Percentiles rank a stretch among this genome's conserved stretches.
These are phyloP conservation scores for Colletotrichum liaoningense DNA, from an alignment of 2,329 filamentous ascomycete genomes.

Conservation along the genomic window DNA sequence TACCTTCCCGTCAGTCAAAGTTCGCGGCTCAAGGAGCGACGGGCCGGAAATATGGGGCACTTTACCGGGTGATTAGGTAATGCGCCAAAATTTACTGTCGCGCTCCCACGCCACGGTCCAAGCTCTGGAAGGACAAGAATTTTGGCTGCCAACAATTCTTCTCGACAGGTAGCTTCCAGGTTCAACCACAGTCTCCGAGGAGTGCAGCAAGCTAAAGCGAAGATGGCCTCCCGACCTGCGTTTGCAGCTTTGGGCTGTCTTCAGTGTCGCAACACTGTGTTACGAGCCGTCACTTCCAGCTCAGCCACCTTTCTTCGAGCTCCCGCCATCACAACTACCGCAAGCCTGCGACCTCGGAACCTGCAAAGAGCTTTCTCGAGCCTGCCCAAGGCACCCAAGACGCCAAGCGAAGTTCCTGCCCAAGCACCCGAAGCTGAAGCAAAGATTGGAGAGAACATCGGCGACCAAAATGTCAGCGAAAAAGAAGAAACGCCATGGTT, in stretches of 20 bases:
- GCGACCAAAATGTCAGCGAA: conserved; percentile 29
- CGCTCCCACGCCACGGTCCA: neutral
- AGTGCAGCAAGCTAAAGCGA: neutral
- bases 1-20: neutral
- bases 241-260: conserved; percentile 42
- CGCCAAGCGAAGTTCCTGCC: neutral
- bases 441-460: neutral
- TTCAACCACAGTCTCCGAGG: neutral
- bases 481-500: conserved; percentile 79
- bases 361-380: conserved; percentile 39
- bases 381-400: conserved; percentile 25
- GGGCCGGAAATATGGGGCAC: neutral
- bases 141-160: neutral
- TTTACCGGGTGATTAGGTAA: neutral
- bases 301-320: conserved; percentile 13
- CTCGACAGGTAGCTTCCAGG: neutral
- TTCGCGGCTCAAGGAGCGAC: neutral
- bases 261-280: conserved; percentile 40
- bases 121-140: neutral
- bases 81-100: too few species aligned
- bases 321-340: neutral
- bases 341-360: conserved; percentile 31
- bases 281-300: conserved; percentile 39
- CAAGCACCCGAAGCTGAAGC: neutral
- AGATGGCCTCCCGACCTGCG: conserved; percentile 40